Evolutionary conservation across 2,329 filamentous ascomycete species (phyloP), one percentile per base, ranked within the genome.

Genomic region (Calonectria naviculata): DNA sequence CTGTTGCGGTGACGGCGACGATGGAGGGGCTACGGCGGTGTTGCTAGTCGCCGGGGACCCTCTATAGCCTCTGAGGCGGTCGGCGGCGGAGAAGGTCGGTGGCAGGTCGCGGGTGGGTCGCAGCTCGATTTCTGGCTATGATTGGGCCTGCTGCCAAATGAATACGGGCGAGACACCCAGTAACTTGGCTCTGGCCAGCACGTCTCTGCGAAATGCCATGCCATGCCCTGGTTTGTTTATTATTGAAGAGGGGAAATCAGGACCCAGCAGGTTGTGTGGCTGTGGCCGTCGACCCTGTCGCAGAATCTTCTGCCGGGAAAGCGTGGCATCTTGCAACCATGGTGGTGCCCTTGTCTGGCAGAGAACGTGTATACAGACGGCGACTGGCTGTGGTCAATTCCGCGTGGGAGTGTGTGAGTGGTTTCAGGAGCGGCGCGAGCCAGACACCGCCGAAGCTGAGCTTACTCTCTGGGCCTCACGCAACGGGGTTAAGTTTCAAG

Each of bases 11-110:
- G 78, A 81, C 77, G 77, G 64, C 56, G 64, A 67, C 52, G 54
- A 80, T 81, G 76, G 80, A 81, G 80, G 80, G 79, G 80, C 78
- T 78, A 44, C 65, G 63, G 75, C 74, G 72, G 75, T 77, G 73
- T 75, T 75, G 67, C 66, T 72, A 52, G 63, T 52, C 47, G 36
- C 13, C 63, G 49, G 63, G 63, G 63, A 65, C 49, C 63, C 46
- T 49, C 47, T 49, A 26, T 38, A 65, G 63, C 63, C 63, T 56
- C 52, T 36, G 31, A 67, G 64, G 64, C 64, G 64, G 64, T 67
- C 64, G 64, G 54, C 52, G 63, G 49, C 61, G 61, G 46, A 29
- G 41, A 38, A 58, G 52, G 44, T 28, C 36, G 58, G 56, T 54
- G 58, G 52, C 52, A 67, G 41, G 64, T 38, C 61, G 62, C 49